Percentiles rank a stretch among this genome's conserved stretches.
Conservation (phyloP, 164 flowering plant species). For the Brasenia schreberi region DNA sequence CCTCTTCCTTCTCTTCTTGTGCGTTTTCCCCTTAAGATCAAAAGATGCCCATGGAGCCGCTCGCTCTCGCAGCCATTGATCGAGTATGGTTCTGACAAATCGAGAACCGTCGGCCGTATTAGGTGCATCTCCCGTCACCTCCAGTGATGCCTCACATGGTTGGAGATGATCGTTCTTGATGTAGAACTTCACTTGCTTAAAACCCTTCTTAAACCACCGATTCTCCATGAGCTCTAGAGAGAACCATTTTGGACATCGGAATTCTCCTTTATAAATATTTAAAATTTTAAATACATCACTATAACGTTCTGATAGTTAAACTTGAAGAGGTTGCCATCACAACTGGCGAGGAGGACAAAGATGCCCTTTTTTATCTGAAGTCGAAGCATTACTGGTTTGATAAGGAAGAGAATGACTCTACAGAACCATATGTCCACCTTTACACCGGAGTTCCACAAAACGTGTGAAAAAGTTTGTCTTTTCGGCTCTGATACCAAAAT, state of each 20-base stretch:
- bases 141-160: too few species aligned
- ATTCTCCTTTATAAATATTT: constrained; percentile 29
- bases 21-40: too few species aligned
- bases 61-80: too few species aligned
- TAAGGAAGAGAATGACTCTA: constrained; percentile 20
- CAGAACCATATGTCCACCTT: constrained; percentile 31
- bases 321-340: constrained; percentile 26
- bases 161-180: constrained; percentile 13
- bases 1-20: too few species aligned
- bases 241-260: constrained; percentile 29
- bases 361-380: too few species aligned
- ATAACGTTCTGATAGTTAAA: constrained; percentile 27
- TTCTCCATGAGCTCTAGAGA: constrained; percentile 15
- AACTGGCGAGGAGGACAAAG: too few species aligned
- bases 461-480: constrained; percentile 29
- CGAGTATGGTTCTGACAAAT: too few species aligned
- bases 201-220: constrained; percentile 21
- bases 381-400: too few species aligned
- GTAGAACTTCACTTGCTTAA: constrained; percentile 15
- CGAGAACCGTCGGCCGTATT: too few species aligned
- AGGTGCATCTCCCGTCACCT: too few species aligned
- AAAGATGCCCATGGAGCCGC: too few species aligned
- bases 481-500: constrained; percentile 30
- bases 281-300: constrained; percentile 26
- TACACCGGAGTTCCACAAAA: constrained; percentile 23